Base-by-base conservation (phyloP, 805 yeast genomes). In the Pichia occidentalis region DNA sequence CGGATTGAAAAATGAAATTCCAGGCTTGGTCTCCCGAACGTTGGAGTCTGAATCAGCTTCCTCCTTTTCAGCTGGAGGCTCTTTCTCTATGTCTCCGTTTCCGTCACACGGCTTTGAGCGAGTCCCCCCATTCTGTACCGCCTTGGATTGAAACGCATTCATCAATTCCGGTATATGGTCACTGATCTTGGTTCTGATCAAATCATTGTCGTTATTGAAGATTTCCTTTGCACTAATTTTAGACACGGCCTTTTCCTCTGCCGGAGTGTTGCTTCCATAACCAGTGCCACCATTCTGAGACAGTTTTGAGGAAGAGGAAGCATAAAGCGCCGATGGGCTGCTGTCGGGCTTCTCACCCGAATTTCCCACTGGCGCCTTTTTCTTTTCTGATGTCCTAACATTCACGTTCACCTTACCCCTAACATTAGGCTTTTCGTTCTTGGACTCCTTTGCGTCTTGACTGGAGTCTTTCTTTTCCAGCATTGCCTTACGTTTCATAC, bases 161-260 rank as follows among this genome's bases (percentile, higher is more conserved):
- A 80, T 64, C 50, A 81, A 57, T 42, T 70, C 70, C 1, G 90
- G 90, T 44, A 81, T 54, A 51, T 80, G 84, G 34, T 77, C 81
- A 2, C 77, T 52, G 12, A 81, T 60, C 7, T 81, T 71, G 0
- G 83, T 69, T 44, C 39, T 38, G 4, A 42, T 28, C n/a, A 45
- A 33, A 10, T 37, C 44, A 17, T 38, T 36, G 25, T 45, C 45
- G 24, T 35, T 21, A 19, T 29, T 19, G 23, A 40, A 40, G 16
- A 27, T 24, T 24, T 40, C 43, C 6, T 27, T 35, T 11, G 43
- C 43, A 35, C 43, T 40, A 4, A 35, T 22, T 3, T 29, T 22
- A 4, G 30, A 10, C 5, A 40, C 16, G 5, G 32, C 19, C 2
- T 16, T 30, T 14, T 6, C 28, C 23, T 18, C 23, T 2, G 30